These are phyloP conservation scores for Colletotrichum gloeosporioides DNA, from an alignment of 2,329 filamentous ascomycete species.

Conservation along the genomic window DNA sequence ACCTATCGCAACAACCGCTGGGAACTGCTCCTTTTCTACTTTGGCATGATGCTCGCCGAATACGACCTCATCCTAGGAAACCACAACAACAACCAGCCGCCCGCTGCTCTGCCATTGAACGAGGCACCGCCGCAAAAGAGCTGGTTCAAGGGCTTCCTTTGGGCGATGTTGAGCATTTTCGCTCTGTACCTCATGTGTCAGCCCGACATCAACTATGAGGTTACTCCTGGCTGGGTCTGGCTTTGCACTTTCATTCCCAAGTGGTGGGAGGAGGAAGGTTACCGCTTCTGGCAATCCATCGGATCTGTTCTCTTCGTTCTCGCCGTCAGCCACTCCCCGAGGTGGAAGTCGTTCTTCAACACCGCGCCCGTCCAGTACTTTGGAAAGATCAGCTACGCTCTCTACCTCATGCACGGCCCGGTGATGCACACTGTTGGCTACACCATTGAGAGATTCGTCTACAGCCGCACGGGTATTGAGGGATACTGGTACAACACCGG, in stretches of 20 bases:
- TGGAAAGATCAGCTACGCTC: slow-evolving; percentile 63
- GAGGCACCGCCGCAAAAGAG: slow-evolving; percentile 22
- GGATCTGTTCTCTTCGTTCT: slow-evolving; percentile 59
- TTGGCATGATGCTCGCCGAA: slow-evolving; percentile 61
- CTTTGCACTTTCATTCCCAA: slow-evolving; percentile 53
- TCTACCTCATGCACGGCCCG: slow-evolving; percentile 67
- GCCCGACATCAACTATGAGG: slow-evolving; percentile 44
- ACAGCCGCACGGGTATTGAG: slow-evolving; percentile 51
- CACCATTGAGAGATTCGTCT: slow-evolving; percentile 53
- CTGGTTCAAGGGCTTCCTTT: slow-evolving; percentile 25
- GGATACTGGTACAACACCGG: slow-evolving; percentile 50
- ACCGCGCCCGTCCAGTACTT: slow-evolving; percentile 58
- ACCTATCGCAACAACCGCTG: slow-evolving; percentile 54
- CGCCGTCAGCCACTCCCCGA: slow-evolving; percentile 50
- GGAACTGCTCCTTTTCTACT: slow-evolving; percentile 55
- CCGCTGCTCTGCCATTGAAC: slow-evolving; percentile 25
- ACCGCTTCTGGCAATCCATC: slow-evolving; percentile 62
- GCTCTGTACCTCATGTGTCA: slow-evolving; percentile 59
- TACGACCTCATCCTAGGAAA: slow-evolving; percentile 54
- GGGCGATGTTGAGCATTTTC: slow-evolving; percentile 48
- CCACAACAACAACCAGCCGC: slow-evolving; percentile 36
- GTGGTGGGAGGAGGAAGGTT: slow-evolving; percentile 53
- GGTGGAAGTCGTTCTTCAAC: slow-evolving; percentile 58
- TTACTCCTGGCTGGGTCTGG: slow-evolving; percentile 57
- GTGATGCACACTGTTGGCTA: slow-evolving; percentile 60